Percentiles rank a stretch among this genome's conserved stretches.
Conservation (phyloP, 257 asterid species). For the Solanum habrochaites region DNA sequence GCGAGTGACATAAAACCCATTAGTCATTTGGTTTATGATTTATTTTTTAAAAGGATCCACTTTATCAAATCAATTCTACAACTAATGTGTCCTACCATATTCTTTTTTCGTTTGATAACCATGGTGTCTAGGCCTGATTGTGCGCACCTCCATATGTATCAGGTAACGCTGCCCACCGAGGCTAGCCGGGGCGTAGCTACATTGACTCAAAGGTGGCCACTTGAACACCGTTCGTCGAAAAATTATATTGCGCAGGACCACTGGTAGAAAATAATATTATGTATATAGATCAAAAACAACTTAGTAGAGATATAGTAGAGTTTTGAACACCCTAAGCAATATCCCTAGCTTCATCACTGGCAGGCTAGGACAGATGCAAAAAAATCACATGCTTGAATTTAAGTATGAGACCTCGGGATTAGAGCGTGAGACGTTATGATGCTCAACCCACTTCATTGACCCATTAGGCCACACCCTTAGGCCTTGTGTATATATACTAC, state of each 20-base stretch:
- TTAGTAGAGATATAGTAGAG: background rate
- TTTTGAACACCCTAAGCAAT: background rate
- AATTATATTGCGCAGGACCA: background rate
- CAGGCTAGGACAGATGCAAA: background rate
- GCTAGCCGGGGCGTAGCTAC: background rate
- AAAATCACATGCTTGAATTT: no score
- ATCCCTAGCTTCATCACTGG: background rate
- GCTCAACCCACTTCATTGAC: background rate
- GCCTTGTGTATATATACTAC: background rate
- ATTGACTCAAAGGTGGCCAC: background rate
- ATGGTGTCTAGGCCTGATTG: background rate
- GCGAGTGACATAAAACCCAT: background rate
- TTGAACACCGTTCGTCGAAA: background rate
- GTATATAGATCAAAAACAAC: background rate
- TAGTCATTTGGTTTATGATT: background rate
- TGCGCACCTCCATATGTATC: background rate
- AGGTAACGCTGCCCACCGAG: background rate
- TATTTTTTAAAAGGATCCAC: background rate
- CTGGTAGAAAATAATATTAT: no score
- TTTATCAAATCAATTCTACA: background rate
- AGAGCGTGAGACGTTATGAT: background rate
- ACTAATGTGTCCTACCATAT: background rate
- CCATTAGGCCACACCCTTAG: background rate
- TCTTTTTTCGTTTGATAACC: background rate
- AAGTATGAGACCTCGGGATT: background rate